These are phyloP conservation scores for Pseudoperonospora humuli DNA, from an alignment of 352 stramenopile genomes.

Conservation along the genomic window DNA sequence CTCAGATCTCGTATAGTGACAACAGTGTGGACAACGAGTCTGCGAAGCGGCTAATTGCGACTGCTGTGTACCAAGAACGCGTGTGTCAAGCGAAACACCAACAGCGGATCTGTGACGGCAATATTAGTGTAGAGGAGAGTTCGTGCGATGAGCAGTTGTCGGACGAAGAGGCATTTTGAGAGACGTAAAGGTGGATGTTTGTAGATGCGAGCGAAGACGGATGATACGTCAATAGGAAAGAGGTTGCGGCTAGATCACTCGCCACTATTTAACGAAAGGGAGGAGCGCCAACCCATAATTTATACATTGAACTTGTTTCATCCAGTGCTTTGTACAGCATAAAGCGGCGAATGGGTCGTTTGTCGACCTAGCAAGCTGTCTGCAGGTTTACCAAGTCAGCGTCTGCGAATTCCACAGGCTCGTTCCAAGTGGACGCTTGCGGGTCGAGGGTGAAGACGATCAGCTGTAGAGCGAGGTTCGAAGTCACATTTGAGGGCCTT, in stretches of 20 bases:
- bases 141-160: constrained; percentile 35
- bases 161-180: constrained; percentile 29
- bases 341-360: neutral
- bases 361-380: constrained; percentile 32
- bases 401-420: constrained; percentile 31
- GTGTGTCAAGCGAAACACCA: constrained; percentile 46
- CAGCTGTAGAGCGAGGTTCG: constrained; percentile 35
- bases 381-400: constrained; percentile 34
- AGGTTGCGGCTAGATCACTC: neutral
- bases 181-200: constrained; percentile 8
- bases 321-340: neutral
- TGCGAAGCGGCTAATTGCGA: constrained; percentile 70
- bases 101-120: constrained; percentile 38
- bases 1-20: constrained; percentile 85
- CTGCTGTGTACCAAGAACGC: constrained; percentile 69
- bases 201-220: constrained; percentile 15
- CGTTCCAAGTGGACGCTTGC: constrained; percentile 23
- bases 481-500: constrained; percentile 33
- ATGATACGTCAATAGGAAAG: neutral
- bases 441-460: constrained; percentile 42
- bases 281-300: constrained; percentile 22
- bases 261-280: constrained; percentile 24
- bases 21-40: constrained; percentile 71
- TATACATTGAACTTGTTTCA: constrained; percentile 15
- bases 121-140: constrained; percentile 22